Evolutionary conservation across 179 eudicot species (phyloP).

Genomic region (Spergularia azorica): DNA sequence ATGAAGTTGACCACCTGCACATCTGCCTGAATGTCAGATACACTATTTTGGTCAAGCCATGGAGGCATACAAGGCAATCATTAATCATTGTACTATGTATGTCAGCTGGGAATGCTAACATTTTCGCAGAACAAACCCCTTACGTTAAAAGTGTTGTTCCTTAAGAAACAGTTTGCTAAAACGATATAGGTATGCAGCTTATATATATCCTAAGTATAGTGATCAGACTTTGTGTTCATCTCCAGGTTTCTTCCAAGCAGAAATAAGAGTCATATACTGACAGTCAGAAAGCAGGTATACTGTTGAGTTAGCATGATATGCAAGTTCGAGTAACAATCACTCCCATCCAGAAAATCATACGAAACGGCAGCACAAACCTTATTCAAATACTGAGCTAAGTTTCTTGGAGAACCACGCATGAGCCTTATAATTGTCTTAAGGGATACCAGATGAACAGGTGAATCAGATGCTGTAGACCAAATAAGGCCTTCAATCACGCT

Average conservation of each 20-base stretch:
- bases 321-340: not conserved
- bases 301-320: not conserved
- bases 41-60: slow-evolving; percentile 13
- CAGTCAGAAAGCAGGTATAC: not conserved
- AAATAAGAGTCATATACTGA: slow-evolving; percentile 2
- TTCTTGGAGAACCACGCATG: slow-evolving; percentile 85
- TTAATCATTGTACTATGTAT: not conserved
- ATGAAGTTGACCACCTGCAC: slow-evolving; percentile 88
- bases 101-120: not conserved
- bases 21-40: slow-evolving; percentile 70
- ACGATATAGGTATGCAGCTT: not conserved
- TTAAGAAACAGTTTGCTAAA: not conserved
- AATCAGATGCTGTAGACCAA: slow-evolving; percentile 99
- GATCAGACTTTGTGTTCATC: not conserved
- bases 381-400: slow-evolving; percentile 72
- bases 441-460: slow-evolving; percentile 89
- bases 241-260: not conserved
- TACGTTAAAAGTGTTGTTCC: not conserved
- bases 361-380: slow-evolving; percentile 60
- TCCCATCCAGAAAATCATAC: not conserved
- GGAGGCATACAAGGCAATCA: not conserved
- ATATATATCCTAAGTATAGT: not conserved
- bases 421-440: slow-evolving; percentile 82
- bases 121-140: slow-evolving; percentile 2
- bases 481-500: slow-evolving; percentile 87